phyloP scores from a whole-genome alignment of 208 protist species.

The Trypanosoma grayi region DNA sequence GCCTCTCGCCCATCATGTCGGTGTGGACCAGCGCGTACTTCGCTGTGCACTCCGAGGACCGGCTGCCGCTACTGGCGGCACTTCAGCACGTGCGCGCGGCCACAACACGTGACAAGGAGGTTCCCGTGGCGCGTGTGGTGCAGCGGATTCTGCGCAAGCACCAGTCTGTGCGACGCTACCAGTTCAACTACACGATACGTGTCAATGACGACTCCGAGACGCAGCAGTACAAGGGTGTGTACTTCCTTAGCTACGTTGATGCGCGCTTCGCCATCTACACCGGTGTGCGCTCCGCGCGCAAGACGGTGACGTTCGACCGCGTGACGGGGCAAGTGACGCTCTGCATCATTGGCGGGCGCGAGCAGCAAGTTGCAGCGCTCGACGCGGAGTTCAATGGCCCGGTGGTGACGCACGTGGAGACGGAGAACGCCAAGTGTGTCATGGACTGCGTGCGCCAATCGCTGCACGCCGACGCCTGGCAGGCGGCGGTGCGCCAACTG shows the following conservation, averaged over 20 bases:
- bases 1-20: conserved; percentile 58
- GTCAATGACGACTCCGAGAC: conserved; percentile 50
- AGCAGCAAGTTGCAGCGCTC: conserved; percentile 9
- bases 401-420: conserved; percentile 48
- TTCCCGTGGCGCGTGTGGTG: conserved; percentile 32
- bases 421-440: conserved; percentile 42
- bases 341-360: conserved; percentile 27
- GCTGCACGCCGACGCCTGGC: conserved; percentile 41
- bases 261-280: conserved; percentile 59
- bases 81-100: conserved; percentile 50
- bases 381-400: conserved; percentile 39
- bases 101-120: conserved; percentile 39
- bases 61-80: conserved; percentile 52
- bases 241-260: conserved; percentile 49
- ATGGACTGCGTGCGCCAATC: conserved; percentile 35
- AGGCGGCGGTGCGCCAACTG: conserved; percentile 48
- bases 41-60: conserved; percentile 68
- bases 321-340: conserved; percentile 35
- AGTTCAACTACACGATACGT: conserved; percentile 76
- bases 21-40: conserved; percentile 63
- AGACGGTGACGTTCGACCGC: conserved; percentile 66
- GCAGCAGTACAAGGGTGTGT: conserved; percentile 61
- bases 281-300: conserved; percentile 62
- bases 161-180: conserved; percentile 35
- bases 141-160: conserved; percentile 66